Base-by-base conservation (phyloP, 371 early-diverging fungal genomes). In the Mortierella sp. region DNA sequence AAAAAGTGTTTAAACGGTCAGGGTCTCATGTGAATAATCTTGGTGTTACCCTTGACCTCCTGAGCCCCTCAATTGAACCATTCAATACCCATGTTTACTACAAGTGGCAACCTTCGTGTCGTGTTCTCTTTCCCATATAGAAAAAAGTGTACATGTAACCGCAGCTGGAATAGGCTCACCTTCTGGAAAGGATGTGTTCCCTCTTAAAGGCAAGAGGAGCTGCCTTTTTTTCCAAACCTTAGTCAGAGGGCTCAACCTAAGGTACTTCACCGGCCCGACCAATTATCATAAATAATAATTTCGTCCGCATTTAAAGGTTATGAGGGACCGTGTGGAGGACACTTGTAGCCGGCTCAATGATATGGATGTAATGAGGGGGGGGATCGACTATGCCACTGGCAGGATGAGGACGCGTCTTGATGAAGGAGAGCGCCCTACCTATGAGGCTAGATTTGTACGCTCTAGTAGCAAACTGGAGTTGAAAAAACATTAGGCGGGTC, bases 251-350 rank as follows among this genome's bases (percentile, higher is more conserved):
- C 42, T 42, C 7, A 63, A 63, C 16, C 16, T 63, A 63, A 63
- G 63, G 34, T 34, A 34, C 26, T 34, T 42, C 42, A 21, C 21
- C 68, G 42, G 42, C 24, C 68, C 68, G 42, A 68, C 68, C 42
- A 42, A 38, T 42, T 21, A 68, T 68, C 38, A 68, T 68, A 68
- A 68, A 38, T 42, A 68, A 38, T 68, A 68, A 68, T 42, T 42
- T 68, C 68, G 42, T 68, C 68, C 68, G 68, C 68, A 38, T 68
- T 68, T 42, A 3, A 21, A 38, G 38, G 34, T 68, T 24, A 21
- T 42, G 8, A 9, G 68, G 42, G 9, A 11, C 65, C 34, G 38
- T 38, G 68, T 68, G 42, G 16, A 34, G n/a, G 38, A 24, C 38
- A 31, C 42, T 38, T 38, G 44, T 38, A 38, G 68, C 42, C 38